Conservation (phyloP, 495 filamentous ascomycete genomes). For the Glarea lozoyensis region DNA sequence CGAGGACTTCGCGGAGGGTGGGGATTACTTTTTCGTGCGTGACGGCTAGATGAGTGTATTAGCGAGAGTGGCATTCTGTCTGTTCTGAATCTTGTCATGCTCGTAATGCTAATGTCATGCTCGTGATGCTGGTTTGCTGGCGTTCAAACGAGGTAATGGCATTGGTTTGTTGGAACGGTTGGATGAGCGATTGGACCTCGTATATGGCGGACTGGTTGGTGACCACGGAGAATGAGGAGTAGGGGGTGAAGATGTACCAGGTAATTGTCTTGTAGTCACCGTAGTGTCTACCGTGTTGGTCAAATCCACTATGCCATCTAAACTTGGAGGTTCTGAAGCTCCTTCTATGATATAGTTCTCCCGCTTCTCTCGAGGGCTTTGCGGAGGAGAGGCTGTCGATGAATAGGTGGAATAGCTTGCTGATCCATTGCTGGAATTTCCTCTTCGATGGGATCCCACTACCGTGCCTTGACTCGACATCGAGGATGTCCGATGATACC, state of each 20-base stretch:
- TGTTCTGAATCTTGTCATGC: not conserved
- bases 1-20: conserved; percentile 33
- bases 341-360: not conserved
- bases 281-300: conserved; percentile 16
- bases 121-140: too few relatives aligned
- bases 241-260: conserved; percentile 14
- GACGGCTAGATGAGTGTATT: conserved; percentile 31
- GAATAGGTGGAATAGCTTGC: not conserved
- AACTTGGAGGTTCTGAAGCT: conserved; percentile 4
- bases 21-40: conserved; percentile 42
- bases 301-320: conserved; percentile 11
- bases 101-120: too few relatives aligned
- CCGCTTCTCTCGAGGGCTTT: not conserved
- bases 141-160: too few relatives aligned
- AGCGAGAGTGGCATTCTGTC: conserved; percentile 6
- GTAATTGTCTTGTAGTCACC: conserved; percentile 11
- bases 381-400: not conserved
- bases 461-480: not conserved
- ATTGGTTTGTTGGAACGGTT: too few relatives aligned
- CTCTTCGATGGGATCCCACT: not conserved
- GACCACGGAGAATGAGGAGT: conserved; percentile 2
- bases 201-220: conserved; percentile 1
- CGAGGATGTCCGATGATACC: not conserved
- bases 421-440: not conserved
- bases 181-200: not conserved